Conservation (phyloP, 768 basidiomycete genomes). For the Lyophyllum atratum region DNA sequence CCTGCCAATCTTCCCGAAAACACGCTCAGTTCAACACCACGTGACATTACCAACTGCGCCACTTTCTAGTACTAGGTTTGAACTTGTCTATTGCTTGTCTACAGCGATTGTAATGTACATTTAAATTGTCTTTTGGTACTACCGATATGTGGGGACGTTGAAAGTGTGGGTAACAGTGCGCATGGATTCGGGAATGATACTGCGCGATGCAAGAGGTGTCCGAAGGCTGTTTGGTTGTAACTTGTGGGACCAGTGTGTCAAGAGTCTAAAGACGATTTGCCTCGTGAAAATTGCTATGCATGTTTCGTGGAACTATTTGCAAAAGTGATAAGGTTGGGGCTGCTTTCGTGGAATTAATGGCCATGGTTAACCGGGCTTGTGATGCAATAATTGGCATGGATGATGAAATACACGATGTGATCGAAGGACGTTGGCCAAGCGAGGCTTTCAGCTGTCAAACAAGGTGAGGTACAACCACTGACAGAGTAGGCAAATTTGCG, state of each 20-base stretch:
- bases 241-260: neutral
- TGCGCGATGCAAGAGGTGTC: neutral
- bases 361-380: conserved; percentile 1
- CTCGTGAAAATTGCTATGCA: neutral
- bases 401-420: conserved; percentile 2
- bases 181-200: neutral
- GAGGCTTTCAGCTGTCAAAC: conserved; percentile 28
- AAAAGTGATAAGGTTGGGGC: neutral
- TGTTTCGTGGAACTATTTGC: neutral
- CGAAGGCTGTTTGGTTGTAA: too few species aligned
- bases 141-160: too few species aligned
- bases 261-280: neutral
- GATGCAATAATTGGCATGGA: neutral
- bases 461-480: conserved; percentile 9
- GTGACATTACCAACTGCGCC: conserved; percentile 4
- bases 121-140: neutral
- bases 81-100: too few species aligned
- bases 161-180: neutral
- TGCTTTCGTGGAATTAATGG: neutral
- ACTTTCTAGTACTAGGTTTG: too few species aligned
- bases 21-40: conserved; percentile 18
- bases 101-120: neutral
- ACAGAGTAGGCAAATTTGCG: neutral
- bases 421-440: conserved; percentile 13
- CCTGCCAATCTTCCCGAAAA: neutral